Evolutionary conservation across 108 stramenopile genomes (phyloP), one percentile per base, ranked within the genome.

Genomic region (Cafeteria roenbergensis): DNA sequence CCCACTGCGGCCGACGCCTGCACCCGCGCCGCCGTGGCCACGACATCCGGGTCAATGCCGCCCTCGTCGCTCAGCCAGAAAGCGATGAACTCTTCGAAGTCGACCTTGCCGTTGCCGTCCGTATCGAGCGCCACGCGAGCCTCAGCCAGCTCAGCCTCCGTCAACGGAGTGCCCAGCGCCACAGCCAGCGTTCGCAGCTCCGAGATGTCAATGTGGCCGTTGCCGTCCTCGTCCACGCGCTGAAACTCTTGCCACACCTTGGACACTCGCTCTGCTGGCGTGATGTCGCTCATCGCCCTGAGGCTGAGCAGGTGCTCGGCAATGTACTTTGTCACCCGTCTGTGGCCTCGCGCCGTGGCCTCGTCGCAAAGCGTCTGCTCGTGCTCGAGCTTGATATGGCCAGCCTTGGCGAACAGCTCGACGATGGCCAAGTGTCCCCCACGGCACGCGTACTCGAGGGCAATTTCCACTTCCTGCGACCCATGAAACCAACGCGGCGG

Each of bases 111-210:
- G 37, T 61, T 27, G 2, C 59, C 59, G n/a, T 61, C n/a, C 21
- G 59, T 61, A 22, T 61, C 59, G 17, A 61, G 37, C 17, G 59
- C 59, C 2, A 28, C 3, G 2, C 3, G 22, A 1, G 59, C 59
- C 37, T 61, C 59, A 27, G 29, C 24, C 34, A 61, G 59, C 59
- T 61, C 59, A 32, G 59, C 20, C 59, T 61, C 59, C 20, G 59
- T 37, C 30, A 61, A 27, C 2, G 59, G 59, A 22, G 29, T 32
- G 36, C 59, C 59, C 24, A 61, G 59, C 30, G 29, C 29, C 9
- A 27, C 34, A 2, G 59, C 59, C 21, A 61, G 8, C 21, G n/a
- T 2, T 25, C 59, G 17, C 24, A 61, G 37, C 59, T 61, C 37
- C 3, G 37, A 8, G 2, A 24, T 28, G 24, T 61, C 59, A 28